phyloP scores from a whole-genome alignment of 75 land plant genomes.

The Picea glauca region DNA sequence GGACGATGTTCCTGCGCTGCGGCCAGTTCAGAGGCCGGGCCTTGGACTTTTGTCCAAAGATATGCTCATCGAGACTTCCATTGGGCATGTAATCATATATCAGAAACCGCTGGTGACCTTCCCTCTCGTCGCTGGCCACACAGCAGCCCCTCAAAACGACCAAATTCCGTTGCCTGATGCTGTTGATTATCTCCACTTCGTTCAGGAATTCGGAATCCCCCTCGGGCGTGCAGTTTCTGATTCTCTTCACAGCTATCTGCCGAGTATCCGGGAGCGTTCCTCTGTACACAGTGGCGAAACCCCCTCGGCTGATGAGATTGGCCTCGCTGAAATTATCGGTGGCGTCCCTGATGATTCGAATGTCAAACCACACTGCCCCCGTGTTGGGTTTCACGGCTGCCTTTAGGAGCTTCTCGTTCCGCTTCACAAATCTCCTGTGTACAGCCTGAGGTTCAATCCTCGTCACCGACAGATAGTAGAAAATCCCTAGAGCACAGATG shows the following conservation, averaged over 20 bases:
- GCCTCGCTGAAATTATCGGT: not conserved
- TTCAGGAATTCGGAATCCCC: slow-evolving; percentile 11
- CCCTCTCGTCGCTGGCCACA: slow-evolving; percentile 7
- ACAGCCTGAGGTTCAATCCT: not conserved
- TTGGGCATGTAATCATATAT: slow-evolving; percentile 32
- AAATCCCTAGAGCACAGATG: not conserved
- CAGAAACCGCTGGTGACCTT: slow-evolving; percentile 16
- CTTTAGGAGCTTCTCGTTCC: not conserved
- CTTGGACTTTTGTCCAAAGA: not conserved
- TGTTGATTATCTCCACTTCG: slow-evolving; percentile 19
- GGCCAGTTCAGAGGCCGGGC: slow-evolving; percentile 21
- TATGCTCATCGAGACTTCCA: slow-evolving; percentile 10
- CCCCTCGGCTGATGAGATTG: slow-evolving; percentile 15
- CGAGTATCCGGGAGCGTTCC: slow-evolving; percentile 18
- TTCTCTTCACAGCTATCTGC: slow-evolving; percentile 21
- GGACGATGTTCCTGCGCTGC: slow-evolving; percentile 37
- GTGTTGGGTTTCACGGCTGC: slow-evolving; percentile 26
- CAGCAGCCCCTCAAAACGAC: slow-evolving; percentile 29
- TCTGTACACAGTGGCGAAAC: slow-evolving; percentile 17
- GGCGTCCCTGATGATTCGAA: not conserved
- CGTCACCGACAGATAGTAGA: slow-evolving; percentile 12
- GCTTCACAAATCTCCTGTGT: slow-evolving; percentile 14
- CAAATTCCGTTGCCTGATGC: slow-evolving; percentile 24
- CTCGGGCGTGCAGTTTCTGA: slow-evolving; percentile 1
- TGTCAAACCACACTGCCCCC: slow-evolving; percentile 45